Evolutionary conservation across 306 rosid genomes (phyloP), one percentile per base, ranked within the genome.

Genomic region (Quercus wislizeni): DNA sequence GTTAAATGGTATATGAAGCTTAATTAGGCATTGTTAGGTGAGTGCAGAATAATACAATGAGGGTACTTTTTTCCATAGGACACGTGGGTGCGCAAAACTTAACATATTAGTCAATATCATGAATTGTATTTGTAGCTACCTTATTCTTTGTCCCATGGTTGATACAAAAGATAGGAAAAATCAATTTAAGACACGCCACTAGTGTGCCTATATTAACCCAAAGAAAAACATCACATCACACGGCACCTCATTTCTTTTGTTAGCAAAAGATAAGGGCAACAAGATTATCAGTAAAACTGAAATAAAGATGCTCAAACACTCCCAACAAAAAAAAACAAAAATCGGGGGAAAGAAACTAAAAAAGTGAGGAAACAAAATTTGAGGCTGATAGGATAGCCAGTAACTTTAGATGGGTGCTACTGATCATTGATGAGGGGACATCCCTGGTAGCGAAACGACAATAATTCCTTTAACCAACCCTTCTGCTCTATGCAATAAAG

Each of bases 361-460:
- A 23, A 19, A 69, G 49, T 30, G 25, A 71, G 83, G 70, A 82
- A 78, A 76, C 46, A 79, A 68, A 82, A 79, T 76, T 78, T 58
- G 78, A 85, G 75, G 74, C 68, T 55, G 74, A 75, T 71, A 49
- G 54, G 71, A 75, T 71, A 49, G 54, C 54, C 54, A 10, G 17
- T 3, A 10, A 79, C 65, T 74, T 65, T 82, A 70, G 85, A 74
- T 78, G 80, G 54, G 54, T 56, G 38, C 79, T 81, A 38, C 79
- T 74, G 73, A 77, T 81, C 77, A 76, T 76, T 76, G 84, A 78
- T 38, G 74, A 56, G 69, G 75, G 77, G 68, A 80, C 81, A 76
- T 74, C 82, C 73, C 83, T 84, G 64, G 57, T 51, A 83, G 75
- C 83, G 89, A 84, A 83, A 81, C 87, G 79, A 77, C 85, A 85